Evolutionary conservation across 306 rosid genomes (phyloP).

Genomic region (Quercus glauca): DNA sequence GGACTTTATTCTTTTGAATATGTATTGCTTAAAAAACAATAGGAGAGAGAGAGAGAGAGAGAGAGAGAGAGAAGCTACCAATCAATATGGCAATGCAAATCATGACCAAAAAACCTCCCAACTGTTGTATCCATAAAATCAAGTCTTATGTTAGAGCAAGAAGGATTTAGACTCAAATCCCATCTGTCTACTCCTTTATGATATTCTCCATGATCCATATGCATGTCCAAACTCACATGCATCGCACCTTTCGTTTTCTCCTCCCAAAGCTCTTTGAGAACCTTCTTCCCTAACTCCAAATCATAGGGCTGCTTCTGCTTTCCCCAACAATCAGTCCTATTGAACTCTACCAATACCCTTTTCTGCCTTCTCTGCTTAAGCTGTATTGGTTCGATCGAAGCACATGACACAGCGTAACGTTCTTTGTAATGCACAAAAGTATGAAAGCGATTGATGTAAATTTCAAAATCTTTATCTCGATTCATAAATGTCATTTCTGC

Average conservation of each 20-base stretch:
- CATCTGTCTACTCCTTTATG: neutral
- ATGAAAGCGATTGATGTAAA: neutral
- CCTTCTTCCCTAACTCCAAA: neutral
- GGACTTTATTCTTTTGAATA: too few relatives aligned
- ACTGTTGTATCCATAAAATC: neutral
- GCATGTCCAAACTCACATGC: neutral
- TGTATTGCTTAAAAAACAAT: too few relatives aligned
- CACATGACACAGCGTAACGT: neutral
- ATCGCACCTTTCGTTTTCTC: neutral
- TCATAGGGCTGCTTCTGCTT: neutral
- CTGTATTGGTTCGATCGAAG: neutral
- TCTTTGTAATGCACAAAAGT: neutral
- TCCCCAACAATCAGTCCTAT: neutral
- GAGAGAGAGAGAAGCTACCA: neutral
- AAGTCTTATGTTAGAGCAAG: neutral
- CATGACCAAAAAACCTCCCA: neutral
- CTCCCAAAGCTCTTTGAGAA: neutral
- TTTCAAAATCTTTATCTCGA: neutral
- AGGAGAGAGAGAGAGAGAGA: too few relatives aligned
- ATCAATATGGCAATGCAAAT: neutral
- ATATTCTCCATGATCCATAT: neutral
- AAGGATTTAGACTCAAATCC: neutral
- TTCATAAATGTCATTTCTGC: neutral
- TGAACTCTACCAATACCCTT: neutral
- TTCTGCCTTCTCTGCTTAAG: neutral